phyloP scores from a whole-genome alignment of 441 rosid genomes.

The Syzygium syzygioides region DNA sequence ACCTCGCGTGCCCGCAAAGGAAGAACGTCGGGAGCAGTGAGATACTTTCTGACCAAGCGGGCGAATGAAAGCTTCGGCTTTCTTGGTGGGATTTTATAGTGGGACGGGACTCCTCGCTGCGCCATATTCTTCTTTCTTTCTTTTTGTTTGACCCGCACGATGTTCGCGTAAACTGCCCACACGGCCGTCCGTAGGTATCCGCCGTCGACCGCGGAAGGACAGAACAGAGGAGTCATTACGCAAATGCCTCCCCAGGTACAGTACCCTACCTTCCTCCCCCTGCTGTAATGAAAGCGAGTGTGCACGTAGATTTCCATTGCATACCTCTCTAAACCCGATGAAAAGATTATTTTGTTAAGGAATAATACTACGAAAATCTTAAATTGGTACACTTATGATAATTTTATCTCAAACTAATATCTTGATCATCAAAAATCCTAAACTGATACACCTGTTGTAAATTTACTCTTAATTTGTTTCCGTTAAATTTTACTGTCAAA shows the following conservation, averaged over 20 bases:
- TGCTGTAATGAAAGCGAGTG: too few species aligned
- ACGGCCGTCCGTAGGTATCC: background rate
- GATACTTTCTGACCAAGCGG: background rate
- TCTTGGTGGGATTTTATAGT: background rate
- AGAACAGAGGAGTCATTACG: too few species aligned
- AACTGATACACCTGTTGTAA: fast-evolving
- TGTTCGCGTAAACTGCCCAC: background rate
- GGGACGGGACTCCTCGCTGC: background rate
- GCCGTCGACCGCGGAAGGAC: background rate
- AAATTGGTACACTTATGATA: fast-evolving
- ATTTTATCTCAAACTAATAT: too few species aligned
- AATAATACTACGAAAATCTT: too few species aligned
- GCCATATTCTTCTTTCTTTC: background rate
- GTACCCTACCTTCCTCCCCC: too few species aligned
- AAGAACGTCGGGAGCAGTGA: background rate
- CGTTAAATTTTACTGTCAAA: too few species aligned
- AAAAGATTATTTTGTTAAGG: too few species aligned
- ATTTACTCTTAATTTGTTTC: too few species aligned
- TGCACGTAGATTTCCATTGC: background rate
- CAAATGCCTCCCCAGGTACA: too few species aligned
- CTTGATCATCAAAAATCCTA: too few species aligned
- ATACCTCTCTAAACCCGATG: background rate
- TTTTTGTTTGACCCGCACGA: background rate
- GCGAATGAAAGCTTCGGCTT: background rate
- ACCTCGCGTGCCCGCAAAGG: background rate